phyloP scores from a whole-genome alignment of 2,329 filamentous ascomycete species.

The Fusarium redolens region DNA sequence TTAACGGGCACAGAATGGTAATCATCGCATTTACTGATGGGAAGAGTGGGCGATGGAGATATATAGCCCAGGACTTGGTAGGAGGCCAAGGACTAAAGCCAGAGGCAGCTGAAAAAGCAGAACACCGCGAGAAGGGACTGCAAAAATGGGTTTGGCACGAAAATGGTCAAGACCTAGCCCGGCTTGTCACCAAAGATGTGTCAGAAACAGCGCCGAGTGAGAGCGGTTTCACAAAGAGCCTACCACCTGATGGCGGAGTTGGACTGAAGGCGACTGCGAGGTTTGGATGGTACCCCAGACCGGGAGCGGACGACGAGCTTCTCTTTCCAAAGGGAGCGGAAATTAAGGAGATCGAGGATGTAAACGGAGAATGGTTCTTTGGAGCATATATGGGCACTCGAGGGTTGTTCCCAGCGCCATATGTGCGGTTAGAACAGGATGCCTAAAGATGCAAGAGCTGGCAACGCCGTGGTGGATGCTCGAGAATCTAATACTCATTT shows the following conservation, averaged over 20 bases:
- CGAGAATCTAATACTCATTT: slow-evolving; percentile 1
- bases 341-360: slow-evolving; percentile 83
- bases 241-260: slow-evolving; percentile 81
- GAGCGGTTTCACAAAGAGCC: slow-evolving; percentile 52
- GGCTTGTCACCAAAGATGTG: slow-evolving; percentile 65
- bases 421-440: slow-evolving; percentile 67
- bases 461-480: not conserved
- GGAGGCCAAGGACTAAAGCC: slow-evolving; percentile 78
- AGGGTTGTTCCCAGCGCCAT: slow-evolving; percentile 84
- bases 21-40: slow-evolving; percentile 80
- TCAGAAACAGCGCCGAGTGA: slow-evolving; percentile 55
- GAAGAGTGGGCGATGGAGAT: slow-evolving; percentile 73
- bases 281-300: slow-evolving; percentile 83
- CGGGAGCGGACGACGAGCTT: slow-evolving; percentile 77
- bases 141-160: slow-evolving; percentile 66
- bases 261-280: slow-evolving; percentile 72
- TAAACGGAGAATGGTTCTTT: slow-evolving; percentile 92
- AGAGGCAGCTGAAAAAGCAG: slow-evolving; percentile 58
- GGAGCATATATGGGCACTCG: slow-evolving; percentile 85
- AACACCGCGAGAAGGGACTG: slow-evolving; percentile 50
- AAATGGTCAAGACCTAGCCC: slow-evolving; percentile 53
- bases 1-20: slow-evolving; percentile 84
- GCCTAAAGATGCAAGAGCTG: slow-evolving; percentile 10
- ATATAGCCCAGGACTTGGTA: slow-evolving; percentile 78
- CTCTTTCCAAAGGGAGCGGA: slow-evolving; percentile 86